Conservation (phyloP, 495 filamentous ascomycete genomes). For the Endocarpon pusillum region DNA sequence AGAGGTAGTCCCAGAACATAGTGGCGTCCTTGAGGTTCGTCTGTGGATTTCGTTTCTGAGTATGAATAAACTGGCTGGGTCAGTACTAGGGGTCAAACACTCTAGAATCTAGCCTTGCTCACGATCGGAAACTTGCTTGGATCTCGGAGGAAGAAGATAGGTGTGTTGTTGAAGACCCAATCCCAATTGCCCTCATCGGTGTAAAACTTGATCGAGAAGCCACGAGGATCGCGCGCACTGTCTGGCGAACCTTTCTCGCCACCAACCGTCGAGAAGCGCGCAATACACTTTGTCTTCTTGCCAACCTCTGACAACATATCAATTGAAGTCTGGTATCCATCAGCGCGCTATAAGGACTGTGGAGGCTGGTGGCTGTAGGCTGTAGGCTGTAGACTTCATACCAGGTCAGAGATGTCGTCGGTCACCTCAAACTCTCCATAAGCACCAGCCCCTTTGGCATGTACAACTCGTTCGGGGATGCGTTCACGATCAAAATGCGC, state of each 20-base stretch:
- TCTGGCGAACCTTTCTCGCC: slow-evolving; percentile 49
- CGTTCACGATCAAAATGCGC: slow-evolving; percentile 42
- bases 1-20: slow-evolving; percentile 57
- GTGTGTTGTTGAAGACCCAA: slow-evolving; percentile 38
- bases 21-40: slow-evolving; percentile 42
- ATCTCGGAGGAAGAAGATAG: slow-evolving; percentile 38
- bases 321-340: slow-evolving; percentile 18
- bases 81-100: too few relatives aligned
- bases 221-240: slow-evolving; percentile 46
- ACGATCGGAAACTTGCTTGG: slow-evolving; percentile 39
- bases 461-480: slow-evolving; percentile 36
- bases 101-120: too few relatives aligned
- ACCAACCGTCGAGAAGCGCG: slow-evolving; percentile 48
- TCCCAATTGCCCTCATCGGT: slow-evolving; percentile 68
- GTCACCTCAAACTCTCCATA: slow-evolving; percentile 47
- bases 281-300: slow-evolving; percentile 43
- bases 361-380: too few relatives aligned
- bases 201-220: slow-evolving; percentile 58
- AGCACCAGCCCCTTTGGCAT: slow-evolving; percentile 42
- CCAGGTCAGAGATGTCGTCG: slow-evolving; percentile 31
- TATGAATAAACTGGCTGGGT: slow-evolving; percentile 67
- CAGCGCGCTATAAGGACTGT: too few relatives aligned
- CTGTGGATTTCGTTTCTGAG: slow-evolving; percentile 57
- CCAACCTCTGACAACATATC: slow-evolving; percentile 32
- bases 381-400: too few relatives aligned